These are phyloP conservation scores for Fraxinus velutina DNA, from an alignment of 305 asterid genomes.

Conservation along the genomic window DNA sequence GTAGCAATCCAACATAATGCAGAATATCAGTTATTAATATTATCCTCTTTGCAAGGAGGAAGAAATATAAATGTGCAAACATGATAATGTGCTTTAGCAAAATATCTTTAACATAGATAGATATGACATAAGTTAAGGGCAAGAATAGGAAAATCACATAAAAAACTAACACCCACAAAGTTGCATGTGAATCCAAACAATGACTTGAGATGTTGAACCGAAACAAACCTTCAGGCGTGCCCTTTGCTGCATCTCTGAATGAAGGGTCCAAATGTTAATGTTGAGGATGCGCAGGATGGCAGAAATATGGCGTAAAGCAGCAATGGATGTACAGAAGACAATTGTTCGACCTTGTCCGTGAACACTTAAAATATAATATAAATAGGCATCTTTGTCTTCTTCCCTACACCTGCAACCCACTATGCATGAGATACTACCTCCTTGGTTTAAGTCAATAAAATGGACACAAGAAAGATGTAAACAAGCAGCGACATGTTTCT, in stretches of 20 bases:
- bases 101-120: not conserved
- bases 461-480: slow-evolving; percentile 13
- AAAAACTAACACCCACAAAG: not conserved
- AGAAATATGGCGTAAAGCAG: slow-evolving; percentile 87
- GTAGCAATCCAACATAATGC: not conserved
- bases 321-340: slow-evolving; percentile 91
- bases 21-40: not conserved
- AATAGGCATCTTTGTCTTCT: slow-evolving; percentile 90
- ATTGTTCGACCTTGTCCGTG: slow-evolving; percentile 95
- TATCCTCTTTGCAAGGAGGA: slow-evolving; percentile 2
- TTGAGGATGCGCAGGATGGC: slow-evolving; percentile 66
- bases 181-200: slow-evolving; percentile 7
- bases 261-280: slow-evolving; percentile 73
- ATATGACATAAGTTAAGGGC: not conserved
- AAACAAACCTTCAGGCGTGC: slow-evolving; percentile 83
- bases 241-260: slow-evolving; percentile 96
- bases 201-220: slow-evolving; percentile 18
- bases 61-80: not conserved
- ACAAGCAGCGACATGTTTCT: not conserved
- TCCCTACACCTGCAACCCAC: slow-evolving; percentile 71
- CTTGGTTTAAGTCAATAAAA: slow-evolving; percentile 4
- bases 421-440: slow-evolving; percentile 17
- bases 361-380: slow-evolving; percentile 72
- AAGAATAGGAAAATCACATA: not conserved
- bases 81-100: not conserved